Base-by-base conservation (phyloP, 768 basidiomycete genomes). In the Hypholoma fasciculare region DNA sequence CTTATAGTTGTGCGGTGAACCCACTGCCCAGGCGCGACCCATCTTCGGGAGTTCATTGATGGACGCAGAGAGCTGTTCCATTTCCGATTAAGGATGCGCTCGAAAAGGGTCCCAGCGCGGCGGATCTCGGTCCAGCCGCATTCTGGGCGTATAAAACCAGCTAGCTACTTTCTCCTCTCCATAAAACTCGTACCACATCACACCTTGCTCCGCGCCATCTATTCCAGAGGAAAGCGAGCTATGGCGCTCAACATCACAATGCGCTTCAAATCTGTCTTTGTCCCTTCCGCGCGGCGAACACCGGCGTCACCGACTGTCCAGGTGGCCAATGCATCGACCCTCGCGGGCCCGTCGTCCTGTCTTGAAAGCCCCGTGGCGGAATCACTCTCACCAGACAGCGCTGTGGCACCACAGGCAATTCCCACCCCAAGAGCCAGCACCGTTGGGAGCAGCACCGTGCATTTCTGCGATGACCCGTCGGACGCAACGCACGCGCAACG, bases 261-360 rank as follows among this genome's bases (percentile, higher is more conserved):
- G 4, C 54, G 54, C 36, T 48, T 55, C 27, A 55, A 55, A 23
- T 46, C 54, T 7, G 44, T 55, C 12, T 55, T 55, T 17, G 17
- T 55, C 43, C 44, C 54, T 36, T 46, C 54, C 0, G 13, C 36
- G 1, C 43, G 54, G 34, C 44, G 44, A 17, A 27, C 17, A 1
- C 13, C 43, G 3, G n/a, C n/a, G 3, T 52, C 37, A 13, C 17
- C 36, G 36, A 52, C 40, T 14, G 40, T 27, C 39, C 51, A 52
- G 13, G 40, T 9, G 9, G 30, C 6, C 9, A 34, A 34, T 34
- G 30, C 30, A 34, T 34, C 30, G 9, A 34, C 30, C 2, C 30
- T 34, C 40, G 40, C 40, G 40, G 40, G 16, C 2, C 4, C 40
- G 13, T 16, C 40, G 3, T 14, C 40, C 2, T 16, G 17, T 42